Evolutionary conservation across 768 basidiomycete genomes (phyloP).

Genomic region (Gautieria morchelliformis): DNA sequence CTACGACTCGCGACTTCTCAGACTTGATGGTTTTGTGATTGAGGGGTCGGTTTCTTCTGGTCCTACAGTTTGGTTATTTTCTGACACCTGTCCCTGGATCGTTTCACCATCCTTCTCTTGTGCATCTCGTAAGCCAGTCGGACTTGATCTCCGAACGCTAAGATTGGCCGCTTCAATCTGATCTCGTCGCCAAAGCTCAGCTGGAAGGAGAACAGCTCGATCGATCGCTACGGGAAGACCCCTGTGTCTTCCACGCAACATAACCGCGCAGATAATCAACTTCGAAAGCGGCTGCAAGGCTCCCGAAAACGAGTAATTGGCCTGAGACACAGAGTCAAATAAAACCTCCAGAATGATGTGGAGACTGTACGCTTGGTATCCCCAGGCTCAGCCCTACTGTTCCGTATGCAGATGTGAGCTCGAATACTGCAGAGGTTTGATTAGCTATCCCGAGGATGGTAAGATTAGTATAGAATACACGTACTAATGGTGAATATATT

Average conservation of each 20-base stretch:
- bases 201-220: conserved; percentile 74
- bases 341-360: not conserved
- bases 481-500: conserved; percentile 68
- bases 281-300: conserved; percentile 76
- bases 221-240: conserved; percentile 84
- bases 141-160: not conserved
- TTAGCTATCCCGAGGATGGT: conserved; percentile 18
- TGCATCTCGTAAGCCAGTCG: no score
- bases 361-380: conserved; percentile 55
- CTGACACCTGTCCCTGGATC: no score
- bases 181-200: conserved; percentile 31
- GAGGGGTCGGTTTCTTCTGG: no score
- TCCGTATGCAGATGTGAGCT: conserved; percentile 81
- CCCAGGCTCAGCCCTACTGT: conserved; percentile 87
- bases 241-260: conserved; percentile 90
- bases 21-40: no score
- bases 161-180: not conserved
- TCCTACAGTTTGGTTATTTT: not conserved
- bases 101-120: no score
- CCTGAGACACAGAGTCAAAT: conserved; percentile 30
- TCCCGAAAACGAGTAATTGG: conserved; percentile 74
- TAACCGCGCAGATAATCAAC: conserved; percentile 76
- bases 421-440: conserved; percentile 42
- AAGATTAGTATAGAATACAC: conserved; percentile 18
- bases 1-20: no score